Evolutionary conservation across 345 rosid species (phyloP).

Genomic region (Ceriops tagal): DNA sequence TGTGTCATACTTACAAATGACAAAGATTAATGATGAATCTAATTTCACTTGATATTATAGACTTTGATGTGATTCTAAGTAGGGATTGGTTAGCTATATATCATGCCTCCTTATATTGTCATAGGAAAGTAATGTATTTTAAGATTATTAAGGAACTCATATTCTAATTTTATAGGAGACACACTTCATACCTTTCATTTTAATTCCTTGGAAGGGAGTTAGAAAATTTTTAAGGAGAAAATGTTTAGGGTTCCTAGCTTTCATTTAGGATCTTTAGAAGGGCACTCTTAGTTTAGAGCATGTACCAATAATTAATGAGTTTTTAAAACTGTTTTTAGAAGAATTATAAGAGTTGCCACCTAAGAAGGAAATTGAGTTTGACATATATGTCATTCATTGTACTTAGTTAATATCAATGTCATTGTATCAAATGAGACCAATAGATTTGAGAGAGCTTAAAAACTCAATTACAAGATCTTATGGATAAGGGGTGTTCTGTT

Average conservation of each 20-base stretch:
- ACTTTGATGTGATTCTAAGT: neutral
- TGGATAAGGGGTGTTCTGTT: neutral
- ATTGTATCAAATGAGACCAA: neutral
- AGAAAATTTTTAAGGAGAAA: neutral
- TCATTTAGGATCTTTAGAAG: neutral
- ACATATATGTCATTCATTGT: neutral
- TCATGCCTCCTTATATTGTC: neutral
- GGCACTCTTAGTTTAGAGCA: neutral
- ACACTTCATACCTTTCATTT: neutral
- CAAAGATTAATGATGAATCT: neutral
- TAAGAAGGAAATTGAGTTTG: neutral
- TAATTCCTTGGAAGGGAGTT: neutral
- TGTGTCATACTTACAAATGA: neutral
- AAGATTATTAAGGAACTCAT: no score
- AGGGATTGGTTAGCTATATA: constrained; percentile 3
- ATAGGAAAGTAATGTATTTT: neutral
- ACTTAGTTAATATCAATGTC: neutral
- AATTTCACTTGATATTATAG: neutral
- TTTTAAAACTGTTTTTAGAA: neutral
- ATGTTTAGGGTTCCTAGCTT: neutral
- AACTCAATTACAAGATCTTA: neutral
- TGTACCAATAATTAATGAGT: neutral
- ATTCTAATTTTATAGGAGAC: neutral
- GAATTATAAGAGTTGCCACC: neutral
- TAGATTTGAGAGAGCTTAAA: neutral